A percentile compares a stretch with the other conserved stretches of the same genome.
Evolutionary conservation across 164 flowering plant species (phyloP).

Genomic region (Cinnamomum chago): DNA sequence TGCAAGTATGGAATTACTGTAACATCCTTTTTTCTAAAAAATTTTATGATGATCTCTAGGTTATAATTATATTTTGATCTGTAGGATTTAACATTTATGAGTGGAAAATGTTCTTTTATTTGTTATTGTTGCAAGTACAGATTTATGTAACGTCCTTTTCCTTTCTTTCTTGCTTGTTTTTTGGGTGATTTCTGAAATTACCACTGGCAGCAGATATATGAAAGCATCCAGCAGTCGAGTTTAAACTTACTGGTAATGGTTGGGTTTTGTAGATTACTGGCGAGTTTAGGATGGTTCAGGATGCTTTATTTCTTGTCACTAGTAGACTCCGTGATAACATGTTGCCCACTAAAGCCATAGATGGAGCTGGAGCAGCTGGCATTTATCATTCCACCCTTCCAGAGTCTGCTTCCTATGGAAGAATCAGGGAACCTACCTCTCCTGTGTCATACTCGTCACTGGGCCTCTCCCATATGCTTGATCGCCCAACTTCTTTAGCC

Average conservation of each 20-base stretch:
- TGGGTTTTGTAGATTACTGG: slow-evolving; percentile 60
- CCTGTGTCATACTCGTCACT: slow-evolving; percentile 23
- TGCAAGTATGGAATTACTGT: background rate
- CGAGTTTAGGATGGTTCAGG: slow-evolving; percentile 57
- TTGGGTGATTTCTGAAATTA: background rate
- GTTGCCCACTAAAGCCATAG: slow-evolving; percentile 28
- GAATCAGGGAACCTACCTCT: slow-evolving; percentile 37
- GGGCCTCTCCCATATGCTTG: slow-evolving; percentile 30
- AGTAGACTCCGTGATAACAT: slow-evolving; percentile 63
- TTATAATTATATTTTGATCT: too few relatives aligned
- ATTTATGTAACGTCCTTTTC: background rate
- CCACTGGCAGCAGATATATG: background rate
- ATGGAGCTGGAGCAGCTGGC: slow-evolving; percentile 27
- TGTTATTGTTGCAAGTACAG: background rate
- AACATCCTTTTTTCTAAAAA: background rate
- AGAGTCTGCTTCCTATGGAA: slow-evolving; percentile 41
- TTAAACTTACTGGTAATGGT: slow-evolving; percentile 4
- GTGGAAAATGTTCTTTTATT: background rate
- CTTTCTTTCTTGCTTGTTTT: too few relatives aligned
- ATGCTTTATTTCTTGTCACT: slow-evolving; percentile 66
- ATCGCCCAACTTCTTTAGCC: slow-evolving; percentile 28
- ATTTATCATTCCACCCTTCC: slow-evolving; percentile 27
- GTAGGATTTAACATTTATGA: too few relatives aligned
- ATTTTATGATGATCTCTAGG: too few relatives aligned
- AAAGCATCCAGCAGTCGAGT: background rate